phyloP scores from a whole-genome alignment of 2,329 filamentous ascomycete genomes.

The Lachnellula occidentalis region DNA sequence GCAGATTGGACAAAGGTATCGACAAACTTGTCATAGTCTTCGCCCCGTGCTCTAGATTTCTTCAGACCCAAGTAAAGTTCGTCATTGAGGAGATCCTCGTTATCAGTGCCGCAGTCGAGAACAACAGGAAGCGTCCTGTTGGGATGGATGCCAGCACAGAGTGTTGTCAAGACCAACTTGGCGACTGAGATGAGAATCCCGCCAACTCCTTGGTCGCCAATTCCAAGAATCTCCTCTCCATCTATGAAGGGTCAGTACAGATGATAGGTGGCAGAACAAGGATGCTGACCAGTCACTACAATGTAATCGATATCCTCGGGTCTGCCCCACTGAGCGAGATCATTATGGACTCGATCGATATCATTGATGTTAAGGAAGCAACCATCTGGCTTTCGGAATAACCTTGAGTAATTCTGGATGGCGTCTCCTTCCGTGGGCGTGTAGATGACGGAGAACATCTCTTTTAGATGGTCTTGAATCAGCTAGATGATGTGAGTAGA shows the following conservation, averaged over 20 bases:
- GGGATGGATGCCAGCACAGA: conserved; percentile 83
- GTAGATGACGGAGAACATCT: conserved; percentile 90
- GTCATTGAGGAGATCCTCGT: conserved; percentile 67
- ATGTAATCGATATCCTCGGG: conserved; percentile 81
- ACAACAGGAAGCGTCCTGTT: conserved; percentile 74
- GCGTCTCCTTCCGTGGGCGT: conserved; percentile 87
- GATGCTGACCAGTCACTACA: conserved; percentile 65
- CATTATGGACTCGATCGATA: conserved; percentile 57
- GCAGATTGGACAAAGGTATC: conserved; percentile 67
- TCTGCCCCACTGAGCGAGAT: conserved; percentile 62
- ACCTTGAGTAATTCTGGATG: conserved; percentile 73
- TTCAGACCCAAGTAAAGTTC: conserved; percentile 73
- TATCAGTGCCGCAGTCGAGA: conserved; percentile 81
- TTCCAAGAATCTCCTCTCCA: conserved; percentile 72
- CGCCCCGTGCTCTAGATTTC: conserved; percentile 59
- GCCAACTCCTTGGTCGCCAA: conserved; percentile 83
- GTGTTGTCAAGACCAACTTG: conserved; percentile 74
- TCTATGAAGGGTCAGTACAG: conserved; percentile 32
- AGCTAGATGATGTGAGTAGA: conserved; percentile 42
- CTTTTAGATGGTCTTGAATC: conserved; percentile 69
- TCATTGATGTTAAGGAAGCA: conserved; percentile 75
- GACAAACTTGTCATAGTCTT: conserved; percentile 71
- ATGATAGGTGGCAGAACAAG: conserved; percentile 36
- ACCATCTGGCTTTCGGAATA: conserved; percentile 75
- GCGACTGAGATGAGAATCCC: conserved; percentile 80